Conservation (phyloP, 139 green algal species). For the Astrephomene gubernaculifera region DNA sequence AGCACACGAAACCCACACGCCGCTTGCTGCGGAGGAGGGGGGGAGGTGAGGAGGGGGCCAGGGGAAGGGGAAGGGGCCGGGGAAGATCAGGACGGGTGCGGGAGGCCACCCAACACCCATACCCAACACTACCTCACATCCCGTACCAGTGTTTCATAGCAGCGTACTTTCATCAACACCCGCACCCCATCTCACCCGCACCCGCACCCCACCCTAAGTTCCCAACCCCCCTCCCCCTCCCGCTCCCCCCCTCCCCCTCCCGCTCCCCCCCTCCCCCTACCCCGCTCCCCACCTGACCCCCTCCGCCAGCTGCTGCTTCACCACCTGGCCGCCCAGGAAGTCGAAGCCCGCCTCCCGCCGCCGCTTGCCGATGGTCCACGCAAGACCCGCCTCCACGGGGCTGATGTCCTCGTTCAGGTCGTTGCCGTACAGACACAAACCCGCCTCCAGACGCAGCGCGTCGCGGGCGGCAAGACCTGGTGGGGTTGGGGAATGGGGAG, state of each 20-base stretch:
- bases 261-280: neutral
- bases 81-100: no score
- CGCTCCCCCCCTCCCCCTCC: neutral
- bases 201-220: neutral
- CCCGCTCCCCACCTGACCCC: slow-evolving; percentile 66
- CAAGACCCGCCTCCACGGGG: slow-evolving; percentile 97
- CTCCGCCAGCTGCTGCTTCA: slow-evolving; percentile 95
- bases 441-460: slow-evolving; percentile 96
- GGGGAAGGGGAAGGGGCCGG: no score
- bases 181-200: no score
- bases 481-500: neutral
- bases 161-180: no score
- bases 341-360: slow-evolving; percentile 88
- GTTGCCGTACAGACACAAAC: slow-evolving; percentile 99
- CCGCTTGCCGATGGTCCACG: slow-evolving; percentile 96
- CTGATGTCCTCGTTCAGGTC: slow-evolving; percentile 95
- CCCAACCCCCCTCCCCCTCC: neutral
- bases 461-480: slow-evolving; percentile 94
- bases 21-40: slow-evolving; percentile 52
- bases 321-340: slow-evolving; percentile 94
- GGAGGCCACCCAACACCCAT: no score
- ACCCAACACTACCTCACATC: no score
- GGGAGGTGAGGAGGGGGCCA: neutral
- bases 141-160: no score
- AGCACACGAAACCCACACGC: slow-evolving; percentile 93